Percentiles rank a stretch among this genome's conserved stretches.
phyloP scores from a whole-genome alignment of 495 filamentous ascomycete genomes.

The Aspergillus homomorphus region DNA sequence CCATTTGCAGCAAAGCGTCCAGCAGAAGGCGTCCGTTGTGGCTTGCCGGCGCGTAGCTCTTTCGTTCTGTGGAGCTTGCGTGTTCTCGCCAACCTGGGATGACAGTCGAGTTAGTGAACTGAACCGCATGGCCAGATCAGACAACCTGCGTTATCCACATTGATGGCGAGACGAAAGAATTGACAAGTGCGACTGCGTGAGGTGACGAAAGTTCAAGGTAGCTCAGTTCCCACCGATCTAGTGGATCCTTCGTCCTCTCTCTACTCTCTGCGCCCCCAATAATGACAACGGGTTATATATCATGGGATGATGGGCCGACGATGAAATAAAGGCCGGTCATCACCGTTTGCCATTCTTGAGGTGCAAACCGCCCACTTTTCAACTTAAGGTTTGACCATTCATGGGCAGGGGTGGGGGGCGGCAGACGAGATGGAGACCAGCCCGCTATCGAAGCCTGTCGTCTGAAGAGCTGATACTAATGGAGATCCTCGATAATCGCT shows the following conservation, averaged over 20 bases:
- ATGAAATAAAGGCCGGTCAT: not conserved
- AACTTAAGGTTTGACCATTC: slow-evolving; percentile 3
- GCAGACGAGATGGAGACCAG: not conserved
- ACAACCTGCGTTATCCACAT: not conserved
- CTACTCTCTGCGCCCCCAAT: not conserved
- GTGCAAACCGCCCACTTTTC: not conserved
- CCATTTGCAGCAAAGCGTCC: not conserved
- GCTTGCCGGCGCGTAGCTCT: not conserved
- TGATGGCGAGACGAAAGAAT: not conserved
- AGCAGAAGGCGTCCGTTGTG: not conserved
- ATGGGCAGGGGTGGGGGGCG: not conserved
- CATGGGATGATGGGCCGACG: not conserved
- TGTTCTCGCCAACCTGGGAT: not conserved
- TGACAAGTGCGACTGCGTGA: not conserved
- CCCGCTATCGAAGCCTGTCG: not conserved
- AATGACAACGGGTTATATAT: not conserved
- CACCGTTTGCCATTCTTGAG: not conserved
- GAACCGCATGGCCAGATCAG: not conserved
- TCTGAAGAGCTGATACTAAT: not conserved
- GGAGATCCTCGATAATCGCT: too few relatives aligned
- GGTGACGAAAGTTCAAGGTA: too few relatives aligned
- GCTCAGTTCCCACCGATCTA: not conserved
- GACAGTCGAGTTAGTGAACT: not conserved
- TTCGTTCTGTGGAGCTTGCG: not conserved
- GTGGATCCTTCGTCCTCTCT: not conserved